Evolutionary conservation across 2,329 filamentous ascomycete species (phyloP).

Genomic region (Myriosclerotinia duriaeana): DNA sequence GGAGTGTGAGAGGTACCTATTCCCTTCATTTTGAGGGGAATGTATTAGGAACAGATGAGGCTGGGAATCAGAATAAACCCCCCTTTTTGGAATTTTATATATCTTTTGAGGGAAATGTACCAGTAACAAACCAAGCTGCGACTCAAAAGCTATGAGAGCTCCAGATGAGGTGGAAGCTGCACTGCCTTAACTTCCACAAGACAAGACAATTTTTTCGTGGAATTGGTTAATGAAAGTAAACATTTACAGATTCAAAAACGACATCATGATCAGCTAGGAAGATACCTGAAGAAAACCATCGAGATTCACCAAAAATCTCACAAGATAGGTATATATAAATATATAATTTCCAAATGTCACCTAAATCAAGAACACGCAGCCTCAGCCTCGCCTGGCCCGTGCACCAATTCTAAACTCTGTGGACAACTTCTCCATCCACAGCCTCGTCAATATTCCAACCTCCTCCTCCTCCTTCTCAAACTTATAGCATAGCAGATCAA

Average conservation of each 20-base stretch:
- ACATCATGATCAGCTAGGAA: not conserved
- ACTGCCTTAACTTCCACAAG: not conserved
- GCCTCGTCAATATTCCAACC: conserved; percentile 22
- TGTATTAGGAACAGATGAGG: not conserved
- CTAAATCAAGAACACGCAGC: not conserved
- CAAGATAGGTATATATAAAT: not conserved
- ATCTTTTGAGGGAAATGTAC: not conserved
- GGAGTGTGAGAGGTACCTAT: conserved; percentile 29
- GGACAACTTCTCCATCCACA: conserved; percentile 21
- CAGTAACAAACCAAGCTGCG: not conserved
- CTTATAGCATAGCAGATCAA: conserved; percentile 9
- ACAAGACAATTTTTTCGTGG: not conserved
- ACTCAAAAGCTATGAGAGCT: not conserved
- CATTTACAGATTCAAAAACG: conserved; percentile 1
- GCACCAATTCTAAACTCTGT: conserved; percentile 5
- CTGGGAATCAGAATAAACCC: not conserved
- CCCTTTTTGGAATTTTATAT: conserved; percentile 27
- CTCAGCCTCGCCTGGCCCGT: conserved; percentile 16
- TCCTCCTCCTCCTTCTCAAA: conserved; percentile 4
- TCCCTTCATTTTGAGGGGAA: conserved; percentile 31
- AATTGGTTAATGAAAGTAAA: not conserved
- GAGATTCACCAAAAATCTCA: not conserved
- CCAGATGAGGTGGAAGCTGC: conserved; percentile 7
- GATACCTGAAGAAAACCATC: not conserved
- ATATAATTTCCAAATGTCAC: conserved; percentile 1